Conservation (phyloP, 208 protist species). For the Acanthamoeba triangularis region DNA sequence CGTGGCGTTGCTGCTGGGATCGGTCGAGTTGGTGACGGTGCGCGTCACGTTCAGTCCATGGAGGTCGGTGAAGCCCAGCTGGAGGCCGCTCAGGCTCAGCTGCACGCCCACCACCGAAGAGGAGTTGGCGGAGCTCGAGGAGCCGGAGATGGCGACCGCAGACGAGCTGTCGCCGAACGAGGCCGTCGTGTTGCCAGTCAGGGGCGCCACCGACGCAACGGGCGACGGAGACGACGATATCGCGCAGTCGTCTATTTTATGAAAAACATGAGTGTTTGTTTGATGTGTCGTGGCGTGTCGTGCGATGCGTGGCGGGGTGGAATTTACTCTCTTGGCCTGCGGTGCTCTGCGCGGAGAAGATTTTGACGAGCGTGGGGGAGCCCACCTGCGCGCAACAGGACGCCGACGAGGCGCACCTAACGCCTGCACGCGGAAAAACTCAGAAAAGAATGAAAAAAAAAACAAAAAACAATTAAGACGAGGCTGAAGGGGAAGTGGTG, state of each 20-base stretch:
- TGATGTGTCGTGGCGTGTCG: not conserved
- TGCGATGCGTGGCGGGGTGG: not conserved
- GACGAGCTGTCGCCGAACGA: not conserved
- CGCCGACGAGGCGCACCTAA: not conserved
- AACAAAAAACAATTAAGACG: not conserved
- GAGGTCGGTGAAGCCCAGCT: not conserved
- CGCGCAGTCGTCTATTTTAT: conserved; percentile 11
- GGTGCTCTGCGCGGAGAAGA: not conserved
- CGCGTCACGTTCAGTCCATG: not conserved
- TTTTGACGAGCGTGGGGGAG: conserved; percentile 2
- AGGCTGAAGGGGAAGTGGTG: too few relatives aligned
- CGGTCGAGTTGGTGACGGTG: not conserved
- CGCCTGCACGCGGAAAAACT: not conserved
- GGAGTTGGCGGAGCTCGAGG: not conserved
- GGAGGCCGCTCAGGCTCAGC: conserved; percentile 36
- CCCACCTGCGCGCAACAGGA: conserved; percentile 26
- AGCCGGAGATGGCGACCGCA: not conserved
- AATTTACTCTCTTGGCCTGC: not conserved
- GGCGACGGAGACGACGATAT: not conserved
- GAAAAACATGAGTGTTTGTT: too few relatives aligned
- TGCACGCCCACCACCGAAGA: not conserved
- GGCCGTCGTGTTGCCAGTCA: not conserved
- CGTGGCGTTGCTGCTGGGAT: not conserved
- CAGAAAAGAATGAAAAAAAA: not conserved
- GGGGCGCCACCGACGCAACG: not conserved